Evolutionary conservation across 1,284 basidiomycete genomes (phyloP).

Genomic region (Heterobasidion occidentale): DNA sequence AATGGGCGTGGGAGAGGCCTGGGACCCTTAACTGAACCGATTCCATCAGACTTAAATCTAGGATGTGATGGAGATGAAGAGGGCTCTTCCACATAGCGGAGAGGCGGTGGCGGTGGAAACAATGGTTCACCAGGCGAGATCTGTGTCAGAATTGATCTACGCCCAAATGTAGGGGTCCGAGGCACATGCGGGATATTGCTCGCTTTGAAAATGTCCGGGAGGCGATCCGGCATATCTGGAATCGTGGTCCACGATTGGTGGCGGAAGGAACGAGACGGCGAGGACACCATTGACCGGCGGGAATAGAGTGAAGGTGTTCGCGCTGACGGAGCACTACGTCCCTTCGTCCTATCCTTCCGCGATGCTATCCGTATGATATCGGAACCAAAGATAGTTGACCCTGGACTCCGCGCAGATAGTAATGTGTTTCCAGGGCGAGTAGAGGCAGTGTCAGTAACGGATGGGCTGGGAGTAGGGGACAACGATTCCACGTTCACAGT

Average conservation of each 20-base stretch:
- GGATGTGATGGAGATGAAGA: neutral
- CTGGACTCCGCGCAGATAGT: neutral
- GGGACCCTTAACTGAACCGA: neutral
- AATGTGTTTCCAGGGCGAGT: neutral
- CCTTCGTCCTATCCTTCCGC: constrained; percentile 11
- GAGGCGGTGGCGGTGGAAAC: neutral
- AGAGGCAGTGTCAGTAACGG: neutral
- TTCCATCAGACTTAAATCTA: neutral
- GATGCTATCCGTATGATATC: constrained; percentile 21
- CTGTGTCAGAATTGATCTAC: neutral
- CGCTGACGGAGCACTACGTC: constrained; percentile 7
- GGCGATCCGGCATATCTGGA: neutral
- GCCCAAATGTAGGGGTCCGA: neutral
- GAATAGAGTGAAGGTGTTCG: constrained; percentile 1
- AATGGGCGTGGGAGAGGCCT: neutral
- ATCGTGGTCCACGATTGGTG: neutral
- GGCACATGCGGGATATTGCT: neutral
- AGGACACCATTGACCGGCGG: neutral
- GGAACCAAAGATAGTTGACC: constrained; percentile 20
- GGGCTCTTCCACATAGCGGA: neutral
- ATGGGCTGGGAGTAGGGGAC: neutral
- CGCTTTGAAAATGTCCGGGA: neutral
- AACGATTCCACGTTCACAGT: neutral
- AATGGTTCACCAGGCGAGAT: neutral
- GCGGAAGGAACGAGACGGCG: neutral